Evolutionary conservation across 2,329 filamentous ascomycete genomes (phyloP).

Genomic region (Aspergillus sergii): DNA sequence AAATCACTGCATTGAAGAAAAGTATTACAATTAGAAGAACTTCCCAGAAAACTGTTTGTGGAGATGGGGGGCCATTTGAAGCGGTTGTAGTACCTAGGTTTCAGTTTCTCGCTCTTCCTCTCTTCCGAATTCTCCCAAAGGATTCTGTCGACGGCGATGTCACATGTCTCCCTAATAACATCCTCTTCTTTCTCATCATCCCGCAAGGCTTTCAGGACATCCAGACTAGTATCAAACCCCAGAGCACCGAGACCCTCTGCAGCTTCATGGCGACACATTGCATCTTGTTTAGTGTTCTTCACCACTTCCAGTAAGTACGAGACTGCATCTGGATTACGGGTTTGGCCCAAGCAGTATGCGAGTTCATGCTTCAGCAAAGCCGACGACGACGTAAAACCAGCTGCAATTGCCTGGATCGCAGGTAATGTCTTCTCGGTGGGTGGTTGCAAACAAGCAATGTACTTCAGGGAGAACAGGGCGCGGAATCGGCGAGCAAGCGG

Average conservation of each 20-base stretch:
- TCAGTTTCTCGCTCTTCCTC: constrained; percentile 73
- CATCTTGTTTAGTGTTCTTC: constrained; percentile 77
- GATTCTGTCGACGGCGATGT: constrained; percentile 92
- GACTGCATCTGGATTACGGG: constrained; percentile 73
- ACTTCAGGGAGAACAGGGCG: constrained; percentile 95
- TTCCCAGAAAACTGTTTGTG: constrained; percentile 13
- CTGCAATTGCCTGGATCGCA: constrained; percentile 79
- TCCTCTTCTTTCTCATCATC: constrained; percentile 76
- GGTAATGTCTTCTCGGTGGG: constrained; percentile 61
- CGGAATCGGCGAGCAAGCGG: constrained; percentile 89
- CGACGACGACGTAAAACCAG: constrained; percentile 80
- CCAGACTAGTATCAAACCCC: constrained; percentile 72
- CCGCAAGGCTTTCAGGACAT: constrained; percentile 70
- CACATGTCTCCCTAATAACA: constrained; percentile 91
- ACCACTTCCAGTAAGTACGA: constrained; percentile 73
- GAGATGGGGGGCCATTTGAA: background rate
- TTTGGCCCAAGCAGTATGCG: constrained; percentile 95
- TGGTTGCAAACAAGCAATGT: constrained; percentile 72
- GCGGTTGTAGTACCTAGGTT: constrained; percentile 66
- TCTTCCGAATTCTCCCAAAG: constrained; percentile 84
- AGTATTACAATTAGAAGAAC: constrained; percentile 31
- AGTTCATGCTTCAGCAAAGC: constrained; percentile 94
- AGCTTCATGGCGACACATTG: constrained; percentile 95
- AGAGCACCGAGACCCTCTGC: constrained; percentile 92
- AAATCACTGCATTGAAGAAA: constrained; percentile 70